These are phyloP conservation scores for Starmerella potacharoeniae DNA, from an alignment of 805 yeast species.

Conservation along the genomic window DNA sequence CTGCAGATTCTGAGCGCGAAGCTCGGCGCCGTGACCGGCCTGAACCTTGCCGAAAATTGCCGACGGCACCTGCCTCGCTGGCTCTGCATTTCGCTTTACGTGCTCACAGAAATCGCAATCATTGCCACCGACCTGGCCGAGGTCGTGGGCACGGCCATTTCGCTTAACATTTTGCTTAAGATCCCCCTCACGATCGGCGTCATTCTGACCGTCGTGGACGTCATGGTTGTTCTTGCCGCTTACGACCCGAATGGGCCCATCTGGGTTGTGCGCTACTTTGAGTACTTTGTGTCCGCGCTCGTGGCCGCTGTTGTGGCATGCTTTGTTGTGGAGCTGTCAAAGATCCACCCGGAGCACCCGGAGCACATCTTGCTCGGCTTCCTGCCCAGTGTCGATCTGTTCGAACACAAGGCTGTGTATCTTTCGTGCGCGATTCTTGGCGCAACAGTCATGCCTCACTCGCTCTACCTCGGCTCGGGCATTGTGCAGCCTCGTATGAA, in stretches of 20 bases:
- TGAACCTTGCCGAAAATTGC: conserved; percentile 79
- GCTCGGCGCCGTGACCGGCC: conserved; percentile 79
- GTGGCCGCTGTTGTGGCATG: conserved; percentile 69
- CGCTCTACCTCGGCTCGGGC: conserved; percentile 73
- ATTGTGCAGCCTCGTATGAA: conserved; percentile 73
- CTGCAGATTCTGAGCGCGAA: conserved; percentile 75
- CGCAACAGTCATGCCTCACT: conserved; percentile 93
- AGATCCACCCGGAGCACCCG: conserved; percentile 38
- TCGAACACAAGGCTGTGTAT: conserved; percentile 56
- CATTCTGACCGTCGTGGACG: conserved; percentile 68
- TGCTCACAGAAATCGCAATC: conserved; percentile 73
- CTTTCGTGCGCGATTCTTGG: conserved; percentile 77
- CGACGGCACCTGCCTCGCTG: conserved; percentile 55
- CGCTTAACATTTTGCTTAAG: conserved; percentile 61
- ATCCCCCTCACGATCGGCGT: conserved; percentile 72
- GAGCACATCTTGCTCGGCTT: conserved; percentile 51
- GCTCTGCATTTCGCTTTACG: conserved; percentile 52
- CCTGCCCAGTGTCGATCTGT: conserved; percentile 51
- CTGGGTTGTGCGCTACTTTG: conserved; percentile 66
- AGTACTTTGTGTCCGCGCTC: conserved; percentile 55
- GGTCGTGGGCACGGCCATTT: conserved; percentile 86
- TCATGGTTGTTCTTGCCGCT: conserved; percentile 62
- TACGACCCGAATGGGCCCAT: conserved; percentile 69
- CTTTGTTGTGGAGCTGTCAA: conserved; percentile 54
- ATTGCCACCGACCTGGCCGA: conserved; percentile 90